Evolutionary conservation across 2,329 filamentous ascomycete genomes (phyloP).

Genomic region (Hypocreales sp.): DNA sequence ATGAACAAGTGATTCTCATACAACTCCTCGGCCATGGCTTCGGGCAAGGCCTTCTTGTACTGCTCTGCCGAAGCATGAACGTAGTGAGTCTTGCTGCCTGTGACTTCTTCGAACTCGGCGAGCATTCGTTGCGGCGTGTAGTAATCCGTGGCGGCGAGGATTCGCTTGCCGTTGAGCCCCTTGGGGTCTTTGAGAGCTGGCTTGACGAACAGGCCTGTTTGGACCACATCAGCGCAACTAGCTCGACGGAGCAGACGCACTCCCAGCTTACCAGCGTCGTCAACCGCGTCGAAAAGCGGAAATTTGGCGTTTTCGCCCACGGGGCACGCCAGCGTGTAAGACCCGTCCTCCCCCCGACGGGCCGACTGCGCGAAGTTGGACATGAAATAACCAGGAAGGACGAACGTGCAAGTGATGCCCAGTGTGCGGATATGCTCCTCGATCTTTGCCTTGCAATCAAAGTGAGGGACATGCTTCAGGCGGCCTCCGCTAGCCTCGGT

Average conservation of each 20-base stretch:
- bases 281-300: slow-evolving; percentile 20
- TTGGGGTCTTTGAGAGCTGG: slow-evolving; percentile 16
- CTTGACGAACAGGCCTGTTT: slow-evolving; percentile 18
- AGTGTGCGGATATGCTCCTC: slow-evolving; percentile 38
- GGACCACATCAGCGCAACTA: background rate
- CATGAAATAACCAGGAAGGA: slow-evolving; percentile 38
- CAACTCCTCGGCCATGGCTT: slow-evolving; percentile 16
- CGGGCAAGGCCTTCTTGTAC: slow-evolving; percentile 19
- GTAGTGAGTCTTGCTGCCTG: slow-evolving; percentile 16
- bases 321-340: slow-evolving; percentile 13
- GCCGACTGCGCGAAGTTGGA: slow-evolving; percentile 23
- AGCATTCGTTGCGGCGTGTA: slow-evolving; percentile 15
- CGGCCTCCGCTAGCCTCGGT: slow-evolving; percentile 20
- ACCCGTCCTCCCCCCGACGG: slow-evolving; percentile 12
- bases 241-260: background rate
- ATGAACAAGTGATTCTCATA: slow-evolving; percentile 26
- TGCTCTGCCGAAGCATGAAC: slow-evolving; percentile 15
- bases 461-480: slow-evolving; percentile 26
- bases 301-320: slow-evolving; percentile 13
- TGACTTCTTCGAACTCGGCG: slow-evolving; percentile 17
- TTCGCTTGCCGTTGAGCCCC: slow-evolving; percentile 12
- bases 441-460: slow-evolving; percentile 40
- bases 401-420: slow-evolving; percentile 33
- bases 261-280: slow-evolving; percentile 23
- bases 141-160: slow-evolving; percentile 21